Base-by-base conservation (phyloP, 305 asterid genomes). In the Fraxinus albicans region DNA sequence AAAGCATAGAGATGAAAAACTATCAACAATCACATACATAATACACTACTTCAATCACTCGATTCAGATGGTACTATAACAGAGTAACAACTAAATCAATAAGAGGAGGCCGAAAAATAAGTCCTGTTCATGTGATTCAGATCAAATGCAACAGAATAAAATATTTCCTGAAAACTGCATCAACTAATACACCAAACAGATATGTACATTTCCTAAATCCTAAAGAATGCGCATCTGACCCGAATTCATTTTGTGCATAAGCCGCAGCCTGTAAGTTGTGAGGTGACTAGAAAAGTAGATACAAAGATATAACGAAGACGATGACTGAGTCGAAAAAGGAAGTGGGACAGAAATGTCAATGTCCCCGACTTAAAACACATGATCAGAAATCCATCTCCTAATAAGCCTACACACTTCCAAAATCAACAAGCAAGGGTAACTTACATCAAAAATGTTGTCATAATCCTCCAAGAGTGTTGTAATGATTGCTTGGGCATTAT, bases 401-500 rank as follows among this genome's bases (percentile, higher is more conserved):
- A 82, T 67, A 76, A 83, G 79, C 10, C 44, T 70, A 63, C 31
- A 7, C 53, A 83, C 69, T 81, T 74, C 33, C 33, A 42, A 55
- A 80, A 70, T 83, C 36, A 78, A 73, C 50, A 81, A 84, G 72
- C 58, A 72, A 67, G 65, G 85, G 55, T 34, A 76, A 89, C 98
- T 77, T 93, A 97, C 98, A 85, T 94, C 89, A 44, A 95, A 97
- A 73, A 97, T 81, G 87, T 87, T 95, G 76, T 90, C 95, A 69
- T 93, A 97, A 88, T 97, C 99, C 92, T 97, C 99, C 85, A 97
- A 88, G 53, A 97, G 95, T 25, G 92, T 93, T 69, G 99, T 86
- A 82, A 95, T 89, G 87, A 97, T 95, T 81, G 95, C 99, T 88
- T 95, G 99, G 58, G 98, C 98, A 86, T 93, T 88, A 88, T 93